Base-by-base conservation (phyloP, 1,284 basidiomycete species). In the Taiwanofungus camphoratus region DNA sequence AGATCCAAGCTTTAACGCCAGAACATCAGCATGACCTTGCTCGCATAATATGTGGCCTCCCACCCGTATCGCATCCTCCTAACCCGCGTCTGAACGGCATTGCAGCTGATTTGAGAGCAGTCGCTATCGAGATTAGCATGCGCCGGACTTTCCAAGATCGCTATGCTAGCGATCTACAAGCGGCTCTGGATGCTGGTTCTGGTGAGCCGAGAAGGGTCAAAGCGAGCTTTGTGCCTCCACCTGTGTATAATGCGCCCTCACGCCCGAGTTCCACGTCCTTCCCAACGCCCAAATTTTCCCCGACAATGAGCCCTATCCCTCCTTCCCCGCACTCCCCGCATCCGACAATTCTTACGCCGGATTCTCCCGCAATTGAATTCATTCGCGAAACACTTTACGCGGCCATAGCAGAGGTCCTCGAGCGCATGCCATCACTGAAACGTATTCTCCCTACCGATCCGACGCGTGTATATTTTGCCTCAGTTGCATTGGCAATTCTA, bases 331-430 rank as follows among this genome's bases (percentile, higher is more conserved):
- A 45, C 2, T 45, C 41, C 26, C 41, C 45, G 16, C 52, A 55
- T 18, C 70, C 73, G 0, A 76, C 77, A 3, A 64, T 84, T 38
- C 67, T 86, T 38, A 61, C 75, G 0, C 67, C 71, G 4, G 60
- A 72, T 27, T 66, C 77, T 5, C 82, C 84, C 1, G 77, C 77
- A 0, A 80, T 89, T 48, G 75, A 79, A 47, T 71, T 84, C 56
- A 88, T 90, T 47, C 81, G 87, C 23, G 87, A 90, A 60, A 89
- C 87, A 0, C 72, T 91, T 4, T 91, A 89, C 60, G 85, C 87
- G 0, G 76, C 83, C 1, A 68, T 90, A 6, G 84, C 73, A 0
- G 84, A 87, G 48, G 78, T 76, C 1, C 68, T 91, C 36, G 71
- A 76, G 36, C 64, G 66, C 2, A 70, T 69, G 13, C 71, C 74